phyloP scores from a whole-genome alignment of 345 rosid species.

The Pugionium dolabratum region DNA sequence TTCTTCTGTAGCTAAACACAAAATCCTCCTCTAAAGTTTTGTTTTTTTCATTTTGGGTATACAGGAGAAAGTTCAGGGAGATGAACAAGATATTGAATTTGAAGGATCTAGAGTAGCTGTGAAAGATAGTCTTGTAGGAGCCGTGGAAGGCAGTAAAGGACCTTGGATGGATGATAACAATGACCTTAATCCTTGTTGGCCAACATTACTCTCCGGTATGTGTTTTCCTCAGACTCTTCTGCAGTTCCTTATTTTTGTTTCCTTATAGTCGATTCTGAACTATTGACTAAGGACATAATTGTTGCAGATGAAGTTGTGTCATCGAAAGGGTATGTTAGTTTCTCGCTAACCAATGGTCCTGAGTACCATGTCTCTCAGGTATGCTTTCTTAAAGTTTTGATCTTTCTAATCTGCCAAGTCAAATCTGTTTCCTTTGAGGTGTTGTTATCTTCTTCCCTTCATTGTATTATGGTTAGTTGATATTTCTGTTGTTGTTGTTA shows the following conservation, averaged over 20 bases:
- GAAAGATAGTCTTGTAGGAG: constrained; percentile 49
- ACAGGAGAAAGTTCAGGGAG: constrained; percentile 74
- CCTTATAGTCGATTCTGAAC: too few species aligned
- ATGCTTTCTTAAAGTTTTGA: constrained; percentile 16
- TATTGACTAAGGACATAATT: constrained; percentile 8
- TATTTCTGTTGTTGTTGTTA: constrained; percentile 17
- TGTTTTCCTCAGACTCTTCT: background rate
- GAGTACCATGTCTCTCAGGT: constrained; percentile 99
- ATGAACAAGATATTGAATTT: constrained; percentile 54
- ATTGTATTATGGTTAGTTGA: too few species aligned
- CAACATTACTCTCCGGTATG: constrained; percentile 56
- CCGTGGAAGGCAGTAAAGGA: constrained; percentile 57
- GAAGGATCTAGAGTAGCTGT: constrained; percentile 58
- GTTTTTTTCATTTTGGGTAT: constrained; percentile 18
- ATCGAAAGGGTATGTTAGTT: constrained; percentile 74
- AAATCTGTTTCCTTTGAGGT: too few species aligned
- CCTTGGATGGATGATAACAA: constrained; percentile 73
- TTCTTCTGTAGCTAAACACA: constrained; percentile 25
- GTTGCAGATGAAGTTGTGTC: constrained; percentile 58
- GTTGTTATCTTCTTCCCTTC: too few species aligned
- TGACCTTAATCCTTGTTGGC: constrained; percentile 82
- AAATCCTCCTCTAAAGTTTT: background rate
- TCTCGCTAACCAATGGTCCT: constrained; percentile 93
- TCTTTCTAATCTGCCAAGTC: background rate
- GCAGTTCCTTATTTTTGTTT: constrained; percentile 9